Evolutionary conservation across 345 rosid genomes (phyloP), one percentile per base, ranked within the genome.

Genomic region (Aquilaria malaccensis): DNA sequence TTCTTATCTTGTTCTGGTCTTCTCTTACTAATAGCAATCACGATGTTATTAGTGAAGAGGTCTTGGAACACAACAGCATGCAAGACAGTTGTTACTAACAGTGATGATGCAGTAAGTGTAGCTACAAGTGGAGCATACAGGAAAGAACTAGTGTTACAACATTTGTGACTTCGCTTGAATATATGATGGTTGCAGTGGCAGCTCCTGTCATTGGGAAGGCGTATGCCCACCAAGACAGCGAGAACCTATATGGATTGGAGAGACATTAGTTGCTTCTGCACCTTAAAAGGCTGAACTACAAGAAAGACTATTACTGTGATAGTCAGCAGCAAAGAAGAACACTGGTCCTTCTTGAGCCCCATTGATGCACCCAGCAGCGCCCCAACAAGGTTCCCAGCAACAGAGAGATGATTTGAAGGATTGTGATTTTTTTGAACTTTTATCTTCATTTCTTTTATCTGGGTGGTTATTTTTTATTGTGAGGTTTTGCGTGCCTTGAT

Each of bases 221-320:
- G 67, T 87, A 93, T 6, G 96, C 98, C 97, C 98, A 93, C 96
- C 96, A 87, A 57, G 96, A 85, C 74, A 84, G 63, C 31, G 96
- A 89, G 72, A 93, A 89, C 83, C 91, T 90, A 66, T 15, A 33
- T 53, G 49, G 65, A 30, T 13, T 63, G 43, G 58, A 6, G 55
- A 55, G 70, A 75, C 89, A 93, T 50, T 84, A 81, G 66, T 85
- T 82, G 13, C 83, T 65, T 1, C 96, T 80, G 55, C 86, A 6
- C 84, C 96, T 95, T 89, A 80, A 52, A 46, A 32, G 52, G 33
- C 66, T 9, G 6, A 10, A 12, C 13, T 12, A 13, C 12, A 41
- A 43, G 22, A 2, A 52, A 29, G 31, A 52, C 9, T 1, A 22
- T 11, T 87, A 92, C 63, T 89, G 96, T 68, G 97, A 89, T 66